Percentiles rank a stretch among this genome's conserved stretches.
Evolutionary conservation across 2,329 filamentous ascomycete genomes (phyloP).

Genomic region (Apiospora marii): DNA sequence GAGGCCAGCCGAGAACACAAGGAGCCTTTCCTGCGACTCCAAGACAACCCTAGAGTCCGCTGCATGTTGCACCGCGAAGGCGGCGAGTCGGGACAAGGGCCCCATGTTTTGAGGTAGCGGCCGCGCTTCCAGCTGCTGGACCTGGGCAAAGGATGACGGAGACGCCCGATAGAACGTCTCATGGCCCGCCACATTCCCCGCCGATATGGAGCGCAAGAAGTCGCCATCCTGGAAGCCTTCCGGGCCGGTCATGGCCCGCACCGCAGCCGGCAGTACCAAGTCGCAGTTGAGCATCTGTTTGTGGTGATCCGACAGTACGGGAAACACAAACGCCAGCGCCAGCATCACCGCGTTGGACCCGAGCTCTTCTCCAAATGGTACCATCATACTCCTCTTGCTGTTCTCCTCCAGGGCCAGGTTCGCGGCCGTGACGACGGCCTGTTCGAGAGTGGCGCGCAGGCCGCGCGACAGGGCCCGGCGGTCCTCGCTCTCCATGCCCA

Average conservation of each 20-base stretch:
- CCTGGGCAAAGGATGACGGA: slow-evolving; percentile 66
- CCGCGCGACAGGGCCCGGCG: slow-evolving; percentile 68
- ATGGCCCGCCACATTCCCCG: slow-evolving; percentile 67
- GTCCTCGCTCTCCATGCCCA: slow-evolving; percentile 75
- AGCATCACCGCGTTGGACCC: slow-evolving; percentile 67
- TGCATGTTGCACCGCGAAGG: slow-evolving; percentile 68
- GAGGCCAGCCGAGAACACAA: slow-evolving; percentile 71
- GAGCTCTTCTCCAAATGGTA: slow-evolving; percentile 40
- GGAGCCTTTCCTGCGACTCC: slow-evolving; percentile 65
- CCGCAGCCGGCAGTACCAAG: slow-evolving; percentile 72
- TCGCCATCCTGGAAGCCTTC: slow-evolving; percentile 81
- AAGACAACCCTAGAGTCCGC: slow-evolving; percentile 54
- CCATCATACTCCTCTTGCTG: slow-evolving; percentile 2
- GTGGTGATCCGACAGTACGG: slow-evolving; percentile 69
- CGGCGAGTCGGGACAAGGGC: slow-evolving; percentile 69
- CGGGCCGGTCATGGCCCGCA: slow-evolving; percentile 71
- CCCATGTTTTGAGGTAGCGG: slow-evolving; percentile 74
- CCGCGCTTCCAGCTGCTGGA: slow-evolving; percentile 65
- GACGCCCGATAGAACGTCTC: slow-evolving; percentile 71
- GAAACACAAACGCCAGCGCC: slow-evolving; percentile 80
- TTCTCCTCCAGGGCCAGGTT: slow-evolving; percentile 74
- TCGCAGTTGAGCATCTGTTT: slow-evolving; percentile 70
- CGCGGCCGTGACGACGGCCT: slow-evolving; percentile 75
- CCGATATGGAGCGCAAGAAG: slow-evolving; percentile 72
- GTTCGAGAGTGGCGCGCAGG: slow-evolving; percentile 73